Conservation (phyloP, 441 rosid species). For the Adansonia gregorii region DNA sequence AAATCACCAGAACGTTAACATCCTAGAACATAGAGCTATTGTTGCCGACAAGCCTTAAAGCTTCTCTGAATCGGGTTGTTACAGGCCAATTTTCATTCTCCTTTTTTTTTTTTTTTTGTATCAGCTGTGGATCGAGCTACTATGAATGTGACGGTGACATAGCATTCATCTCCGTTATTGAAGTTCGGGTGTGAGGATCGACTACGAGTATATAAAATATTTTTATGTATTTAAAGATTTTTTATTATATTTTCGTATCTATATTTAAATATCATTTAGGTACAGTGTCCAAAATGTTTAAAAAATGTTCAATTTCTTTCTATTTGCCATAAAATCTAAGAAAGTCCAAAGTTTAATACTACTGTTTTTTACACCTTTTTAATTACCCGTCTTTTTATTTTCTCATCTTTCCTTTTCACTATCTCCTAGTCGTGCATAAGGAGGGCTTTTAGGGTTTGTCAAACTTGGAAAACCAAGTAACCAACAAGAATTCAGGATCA, state of each 20-base stretch:
- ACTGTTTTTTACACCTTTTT: not conserved
- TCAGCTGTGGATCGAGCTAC: too few relatives aligned
- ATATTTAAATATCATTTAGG: too few relatives aligned
- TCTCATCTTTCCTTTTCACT: conserved; percentile 16
- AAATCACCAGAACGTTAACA: conserved; percentile 3
- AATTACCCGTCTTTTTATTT: not conserved
- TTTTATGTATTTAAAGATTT: too few relatives aligned
- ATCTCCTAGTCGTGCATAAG: conserved; percentile 6
- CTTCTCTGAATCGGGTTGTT: not conserved
- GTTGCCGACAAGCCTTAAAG: not conserved
- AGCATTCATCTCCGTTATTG: not conserved
- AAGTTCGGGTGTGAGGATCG: too few relatives aligned
- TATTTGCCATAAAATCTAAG: not conserved
- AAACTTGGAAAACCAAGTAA: not conserved
- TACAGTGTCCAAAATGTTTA: too few relatives aligned
- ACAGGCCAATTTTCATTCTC: not conserved
- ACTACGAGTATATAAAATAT: too few relatives aligned
- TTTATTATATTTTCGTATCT: too few relatives aligned
- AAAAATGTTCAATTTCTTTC: too few relatives aligned
- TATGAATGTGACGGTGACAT: not conserved
- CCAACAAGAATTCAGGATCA: not conserved
- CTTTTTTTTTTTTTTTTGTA: not conserved
- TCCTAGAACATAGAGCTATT: not conserved
- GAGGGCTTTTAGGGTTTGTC: conserved; percentile 14
- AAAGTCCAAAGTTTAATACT: not conserved